These are phyloP conservation scores for Juncus inflexus DNA, from an alignment of 176 grass and related monocot species.

Conservation along the genomic window DNA sequence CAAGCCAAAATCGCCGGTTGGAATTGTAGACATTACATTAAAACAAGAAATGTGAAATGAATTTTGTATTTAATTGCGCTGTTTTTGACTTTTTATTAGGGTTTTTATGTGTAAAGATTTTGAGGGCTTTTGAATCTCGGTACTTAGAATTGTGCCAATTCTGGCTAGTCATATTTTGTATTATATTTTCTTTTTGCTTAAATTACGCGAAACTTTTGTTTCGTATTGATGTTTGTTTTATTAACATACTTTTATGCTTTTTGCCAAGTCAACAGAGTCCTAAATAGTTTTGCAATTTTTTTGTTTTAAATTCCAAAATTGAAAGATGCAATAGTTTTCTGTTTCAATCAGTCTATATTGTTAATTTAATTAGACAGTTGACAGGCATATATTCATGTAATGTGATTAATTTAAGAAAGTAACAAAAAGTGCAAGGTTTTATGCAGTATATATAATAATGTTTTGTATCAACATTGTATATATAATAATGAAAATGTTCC, in stretches of 20 bases:
- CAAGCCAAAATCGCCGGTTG: constrained; percentile 66
- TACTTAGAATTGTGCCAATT: not conserved
- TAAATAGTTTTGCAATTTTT: not conserved
- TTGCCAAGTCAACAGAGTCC: too few relatives aligned
- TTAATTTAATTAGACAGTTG: too few relatives aligned
- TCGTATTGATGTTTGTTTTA: too few relatives aligned
- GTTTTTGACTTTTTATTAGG: not conserved
- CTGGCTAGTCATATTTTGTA: not conserved
- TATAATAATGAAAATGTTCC: too few relatives aligned
- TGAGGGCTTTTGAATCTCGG: constrained; percentile 7
- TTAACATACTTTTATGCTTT: too few relatives aligned
- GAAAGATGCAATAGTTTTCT: too few relatives aligned
- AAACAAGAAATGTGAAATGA: constrained; percentile 64
- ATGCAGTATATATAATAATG: too few relatives aligned
- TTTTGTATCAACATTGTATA: too few relatives aligned
- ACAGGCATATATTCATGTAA: too few relatives aligned
- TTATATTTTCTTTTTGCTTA: constrained; percentile 11
- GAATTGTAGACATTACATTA: constrained; percentile 61
- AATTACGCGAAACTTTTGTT: not conserved
- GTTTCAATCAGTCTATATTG: too few relatives aligned
- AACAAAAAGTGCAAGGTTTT: too few relatives aligned
- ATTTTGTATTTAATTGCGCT: not conserved
- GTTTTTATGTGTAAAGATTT: constrained; percentile 24
- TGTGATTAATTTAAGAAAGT: too few relatives aligned
- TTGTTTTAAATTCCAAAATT: not conserved